These are phyloP conservation scores for Lactarius vividus DNA, from an alignment of 768 basidiomycete genomes.

Conservation along the genomic window DNA sequence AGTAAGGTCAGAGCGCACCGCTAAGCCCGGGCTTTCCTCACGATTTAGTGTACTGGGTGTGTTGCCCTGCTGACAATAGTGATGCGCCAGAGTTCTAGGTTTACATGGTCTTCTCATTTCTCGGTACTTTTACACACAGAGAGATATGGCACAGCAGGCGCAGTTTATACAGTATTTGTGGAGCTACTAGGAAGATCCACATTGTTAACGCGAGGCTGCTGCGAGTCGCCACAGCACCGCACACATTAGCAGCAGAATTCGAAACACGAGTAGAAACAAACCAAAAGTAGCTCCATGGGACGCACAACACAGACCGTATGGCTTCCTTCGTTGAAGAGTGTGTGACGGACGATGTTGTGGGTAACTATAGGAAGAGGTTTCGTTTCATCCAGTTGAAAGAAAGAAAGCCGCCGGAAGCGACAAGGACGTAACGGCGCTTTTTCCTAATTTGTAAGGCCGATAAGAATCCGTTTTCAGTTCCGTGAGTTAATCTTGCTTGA, in stretches of 20 bases:
- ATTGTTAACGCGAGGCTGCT: background rate
- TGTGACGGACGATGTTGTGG: background rate
- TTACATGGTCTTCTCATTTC: background rate
- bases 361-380: background rate
- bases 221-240: background rate
- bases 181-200: background rate
- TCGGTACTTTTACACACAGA: background rate
- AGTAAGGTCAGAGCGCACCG: background rate
- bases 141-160: background rate
- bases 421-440: background rate
- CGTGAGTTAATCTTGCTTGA: background rate
- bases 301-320: background rate
- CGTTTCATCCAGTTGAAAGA: background rate
- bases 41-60: background rate
- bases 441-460: background rate
- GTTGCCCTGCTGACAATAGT: background rate
- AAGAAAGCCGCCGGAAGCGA: background rate
- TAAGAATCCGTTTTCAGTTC: background rate
- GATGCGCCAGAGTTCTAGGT: background rate
- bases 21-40: background rate
- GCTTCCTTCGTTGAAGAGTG: background rate
- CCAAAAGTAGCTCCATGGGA: background rate
- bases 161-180: slow-evolving; percentile 1
- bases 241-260: slow-evolving; percentile 5
- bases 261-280: background rate